phyloP scores from a whole-genome alignment of 2,329 filamentous ascomycete species.

The Alternaria panax region DNA sequence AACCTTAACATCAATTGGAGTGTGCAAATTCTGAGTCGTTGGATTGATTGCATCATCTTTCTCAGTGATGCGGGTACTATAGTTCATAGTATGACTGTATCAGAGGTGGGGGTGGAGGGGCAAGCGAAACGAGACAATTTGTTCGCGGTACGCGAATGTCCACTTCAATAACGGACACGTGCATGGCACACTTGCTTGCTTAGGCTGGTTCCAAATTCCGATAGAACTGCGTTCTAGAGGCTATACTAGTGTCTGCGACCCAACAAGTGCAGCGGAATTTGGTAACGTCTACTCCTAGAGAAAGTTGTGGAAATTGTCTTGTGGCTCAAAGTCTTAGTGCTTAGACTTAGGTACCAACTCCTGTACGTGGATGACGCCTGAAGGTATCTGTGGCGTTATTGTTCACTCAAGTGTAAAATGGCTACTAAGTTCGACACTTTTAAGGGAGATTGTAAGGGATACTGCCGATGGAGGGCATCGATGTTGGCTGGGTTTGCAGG shows the following conservation, averaged over 20 bases:
- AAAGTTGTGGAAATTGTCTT: neutral
- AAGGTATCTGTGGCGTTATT: neutral
- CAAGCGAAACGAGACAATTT: neutral
- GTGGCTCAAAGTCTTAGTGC: neutral
- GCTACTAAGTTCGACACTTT: neutral
- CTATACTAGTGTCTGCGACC: neutral
- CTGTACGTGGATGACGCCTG: neutral
- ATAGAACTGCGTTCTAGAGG: neutral
- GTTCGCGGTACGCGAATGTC: neutral
- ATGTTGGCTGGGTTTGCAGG: neutral
- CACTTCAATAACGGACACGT: neutral
- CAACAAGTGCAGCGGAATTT: neutral
- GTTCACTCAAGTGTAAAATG: neutral
- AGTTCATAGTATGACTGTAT: neutral
- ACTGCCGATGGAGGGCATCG: neutral
- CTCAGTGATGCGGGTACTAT: neutral
- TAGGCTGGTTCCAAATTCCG: neutral
- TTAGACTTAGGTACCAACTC: neutral
- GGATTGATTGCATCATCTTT: neutral
- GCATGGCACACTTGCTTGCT: neutral
- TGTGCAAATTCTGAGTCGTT: neutral
- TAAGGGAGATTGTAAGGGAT: neutral
- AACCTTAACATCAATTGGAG: neutral
- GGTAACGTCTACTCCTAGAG: neutral
- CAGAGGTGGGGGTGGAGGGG: conserved; percentile 2